phyloP scores from a whole-genome alignment of 768 basidiomycete species.

The Cyclocybe aegerita region DNA sequence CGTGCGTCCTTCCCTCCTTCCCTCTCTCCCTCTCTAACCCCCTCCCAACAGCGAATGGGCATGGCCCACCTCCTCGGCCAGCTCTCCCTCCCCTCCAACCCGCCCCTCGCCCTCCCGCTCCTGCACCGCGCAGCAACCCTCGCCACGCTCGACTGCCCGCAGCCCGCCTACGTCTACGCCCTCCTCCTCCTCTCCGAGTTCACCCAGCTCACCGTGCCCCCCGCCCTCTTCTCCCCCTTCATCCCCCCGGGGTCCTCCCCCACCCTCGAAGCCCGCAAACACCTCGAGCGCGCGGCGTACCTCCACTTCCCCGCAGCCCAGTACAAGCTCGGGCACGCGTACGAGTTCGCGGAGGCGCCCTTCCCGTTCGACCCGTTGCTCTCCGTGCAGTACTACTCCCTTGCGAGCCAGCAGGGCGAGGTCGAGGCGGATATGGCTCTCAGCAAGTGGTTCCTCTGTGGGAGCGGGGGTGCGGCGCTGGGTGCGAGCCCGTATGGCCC shows the following conservation, averaged over 20 bases:
- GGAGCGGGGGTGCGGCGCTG: constrained; percentile 41
- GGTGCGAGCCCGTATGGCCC: constrained; percentile 1
- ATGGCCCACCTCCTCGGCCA: constrained; percentile 93
- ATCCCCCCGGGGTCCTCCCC: constrained; percentile 50
- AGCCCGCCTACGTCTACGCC: constrained; percentile 88
- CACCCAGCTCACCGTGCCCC: constrained; percentile 48
- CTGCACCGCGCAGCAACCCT: constrained; percentile 77
- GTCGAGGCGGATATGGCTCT: constrained; percentile 96
- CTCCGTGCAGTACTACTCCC: constrained; percentile 86
- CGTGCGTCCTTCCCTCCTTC: constrained; percentile 40
- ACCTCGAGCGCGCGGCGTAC: constrained; percentile 84
- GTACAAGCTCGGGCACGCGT: constrained; percentile 90
- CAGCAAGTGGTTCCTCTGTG: constrained; percentile 96
- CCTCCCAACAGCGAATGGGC: constrained; percentile 70
- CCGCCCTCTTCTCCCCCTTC: constrained; percentile 52
- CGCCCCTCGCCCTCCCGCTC: constrained; percentile 61
- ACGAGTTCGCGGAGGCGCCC: constrained; percentile 86
- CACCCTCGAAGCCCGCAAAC: constrained; percentile 65
- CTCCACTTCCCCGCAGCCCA: constrained; percentile 84
- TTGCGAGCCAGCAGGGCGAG: constrained; percentile 84
- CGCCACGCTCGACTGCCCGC: constrained; percentile 73
- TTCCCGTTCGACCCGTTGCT: constrained; percentile 87
- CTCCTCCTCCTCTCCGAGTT: constrained; percentile 86
- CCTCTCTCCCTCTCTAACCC: constrained; percentile 6
- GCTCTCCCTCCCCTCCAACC: constrained; percentile 58